Percentiles rank a stretch among this genome's conserved stretches.
Conservation (phyloP, 1,284 basidiomycete species). For the Apiotrichum porosum region DNA sequence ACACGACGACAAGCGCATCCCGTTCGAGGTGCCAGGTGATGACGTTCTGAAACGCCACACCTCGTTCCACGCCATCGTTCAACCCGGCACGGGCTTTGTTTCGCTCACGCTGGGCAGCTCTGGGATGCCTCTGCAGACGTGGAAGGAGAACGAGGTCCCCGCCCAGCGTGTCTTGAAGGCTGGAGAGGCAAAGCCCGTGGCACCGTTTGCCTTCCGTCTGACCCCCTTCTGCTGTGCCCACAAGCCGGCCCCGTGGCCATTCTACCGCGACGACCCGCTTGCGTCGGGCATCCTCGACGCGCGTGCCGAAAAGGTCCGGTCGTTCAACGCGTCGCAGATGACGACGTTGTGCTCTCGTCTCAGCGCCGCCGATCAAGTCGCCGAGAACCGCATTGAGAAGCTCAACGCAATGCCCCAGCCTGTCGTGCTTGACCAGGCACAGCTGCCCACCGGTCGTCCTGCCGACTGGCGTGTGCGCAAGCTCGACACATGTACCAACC, state of each 20-base stretch:
- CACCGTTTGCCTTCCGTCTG: conserved; percentile 13
- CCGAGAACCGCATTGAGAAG: conserved; percentile 11
- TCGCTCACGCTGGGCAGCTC: background rate
- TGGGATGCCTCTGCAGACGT: background rate
- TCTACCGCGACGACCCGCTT: conserved; percentile 30
- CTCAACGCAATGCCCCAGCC: conserved; percentile 8
- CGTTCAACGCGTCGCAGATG: conserved; percentile 22
- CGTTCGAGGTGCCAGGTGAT: background rate
- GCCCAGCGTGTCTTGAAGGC: conserved; percentile 6
- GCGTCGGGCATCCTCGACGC: conserved; percentile 22
- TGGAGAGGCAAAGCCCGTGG: conserved; percentile 5
- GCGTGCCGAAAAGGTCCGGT: conserved; percentile 6
- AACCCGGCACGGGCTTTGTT: conserved; percentile 16
- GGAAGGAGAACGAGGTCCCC: background rate
- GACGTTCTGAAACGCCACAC: background rate
- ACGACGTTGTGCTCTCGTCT: conserved; percentile 20
- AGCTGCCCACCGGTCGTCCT: conserved; percentile 17
- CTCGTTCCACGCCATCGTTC: conserved; percentile 10
- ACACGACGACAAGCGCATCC: background rate
- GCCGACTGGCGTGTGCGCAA: conserved; percentile 24
- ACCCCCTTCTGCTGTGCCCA: conserved; percentile 29
- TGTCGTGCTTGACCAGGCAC: conserved; percentile 3
- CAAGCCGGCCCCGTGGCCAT: conserved; percentile 29
- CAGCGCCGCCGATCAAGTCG: conserved; percentile 6
- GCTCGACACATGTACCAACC: conserved; percentile 22